These are phyloP conservation scores for Phytophthora ramorum DNA, from an alignment of 352 stramenopile species.

Conservation along the genomic window DNA sequence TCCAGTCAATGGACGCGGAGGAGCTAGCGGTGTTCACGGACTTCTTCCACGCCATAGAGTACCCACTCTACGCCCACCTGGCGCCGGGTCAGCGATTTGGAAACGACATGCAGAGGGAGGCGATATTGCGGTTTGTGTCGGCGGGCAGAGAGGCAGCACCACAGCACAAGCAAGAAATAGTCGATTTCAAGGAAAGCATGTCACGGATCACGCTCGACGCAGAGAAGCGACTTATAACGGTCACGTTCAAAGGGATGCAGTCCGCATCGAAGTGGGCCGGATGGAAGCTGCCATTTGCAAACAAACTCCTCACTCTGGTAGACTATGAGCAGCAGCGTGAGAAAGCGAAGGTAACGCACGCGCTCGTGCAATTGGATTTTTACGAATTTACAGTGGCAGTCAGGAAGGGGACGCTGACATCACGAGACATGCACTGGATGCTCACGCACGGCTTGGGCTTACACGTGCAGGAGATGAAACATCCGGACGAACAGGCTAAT, in stretches of 20 bases:
- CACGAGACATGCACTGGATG: conserved; percentile 3
- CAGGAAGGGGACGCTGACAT: background rate
- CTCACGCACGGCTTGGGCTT: background rate
- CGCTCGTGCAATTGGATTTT: background rate
- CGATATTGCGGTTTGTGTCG: background rate
- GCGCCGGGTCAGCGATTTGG: background rate
- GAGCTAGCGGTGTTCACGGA: conserved; percentile 5
- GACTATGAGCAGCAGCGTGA: conserved; percentile 8
- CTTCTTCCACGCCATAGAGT: conserved; percentile 5
- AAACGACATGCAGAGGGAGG: background rate
- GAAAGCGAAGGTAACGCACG: background rate
- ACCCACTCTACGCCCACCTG: conserved; percentile 15
- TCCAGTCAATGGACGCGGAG: conserved; percentile 2
- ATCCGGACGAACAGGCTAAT: background rate
- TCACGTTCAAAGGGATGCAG: conserved; percentile 1
- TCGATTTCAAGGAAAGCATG: background rate
- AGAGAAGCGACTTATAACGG: background rate
- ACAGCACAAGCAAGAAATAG: background rate
- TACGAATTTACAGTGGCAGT: background rate
- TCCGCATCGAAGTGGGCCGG: background rate
- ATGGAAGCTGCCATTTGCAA: background rate
- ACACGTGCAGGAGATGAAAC: background rate
- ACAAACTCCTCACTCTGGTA: background rate
- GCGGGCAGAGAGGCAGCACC: background rate
- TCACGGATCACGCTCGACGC: conserved; percentile 3